A percentile compares a stretch with the other conserved stretches of the same genome.
These are phyloP conservation scores for Vitis labrusca DNA, from an alignment of 164 flowering plant genomes.

Conservation along the genomic window DNA sequence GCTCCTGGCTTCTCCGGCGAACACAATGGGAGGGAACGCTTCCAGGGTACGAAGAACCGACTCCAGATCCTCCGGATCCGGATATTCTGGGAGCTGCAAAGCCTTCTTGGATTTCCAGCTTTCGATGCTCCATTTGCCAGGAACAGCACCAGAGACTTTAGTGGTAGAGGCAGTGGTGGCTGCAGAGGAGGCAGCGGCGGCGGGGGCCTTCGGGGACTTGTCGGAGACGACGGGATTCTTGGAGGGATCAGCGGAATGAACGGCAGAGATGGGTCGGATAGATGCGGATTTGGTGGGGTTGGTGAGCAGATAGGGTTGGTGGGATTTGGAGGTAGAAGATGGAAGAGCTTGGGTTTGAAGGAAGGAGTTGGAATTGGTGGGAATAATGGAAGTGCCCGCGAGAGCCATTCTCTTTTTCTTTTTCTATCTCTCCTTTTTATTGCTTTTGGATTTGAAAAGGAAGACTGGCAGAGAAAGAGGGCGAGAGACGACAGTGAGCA, in stretches of 20 bases:
- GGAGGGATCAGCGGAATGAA: conserved; percentile 58
- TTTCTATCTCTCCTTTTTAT: neutral
- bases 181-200: conserved; percentile 16
- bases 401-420: conserved; percentile 25
- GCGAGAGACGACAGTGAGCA: neutral
- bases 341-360: conserved; percentile 18
- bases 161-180: conserved; percentile 4
- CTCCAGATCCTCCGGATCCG: conserved; percentile 55
- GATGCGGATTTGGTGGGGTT: conserved; percentile 26
- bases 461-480: neutral
- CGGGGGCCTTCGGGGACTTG: conserved; percentile 15
- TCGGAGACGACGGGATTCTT: conserved; percentile 26
- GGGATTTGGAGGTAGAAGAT: conserved; percentile 11
- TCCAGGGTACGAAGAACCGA: conserved; percentile 68
- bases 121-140: conserved; percentile 58
- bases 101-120: conserved; percentile 88
- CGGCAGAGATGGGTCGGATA: conserved; percentile 47
- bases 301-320: conserved; percentile 11
- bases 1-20: conserved; percentile 85
- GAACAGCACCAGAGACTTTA: neutral
- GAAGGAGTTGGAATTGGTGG: conserved; percentile 21
- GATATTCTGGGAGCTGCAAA: conserved; percentile 81
- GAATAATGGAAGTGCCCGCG: conserved; percentile 22
- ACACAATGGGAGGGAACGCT: conserved; percentile 82
- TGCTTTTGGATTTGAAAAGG: neutral